Conservation (phyloP, 768 basidiomycete genomes). For the Leucosporidium yakuticum region DNA sequence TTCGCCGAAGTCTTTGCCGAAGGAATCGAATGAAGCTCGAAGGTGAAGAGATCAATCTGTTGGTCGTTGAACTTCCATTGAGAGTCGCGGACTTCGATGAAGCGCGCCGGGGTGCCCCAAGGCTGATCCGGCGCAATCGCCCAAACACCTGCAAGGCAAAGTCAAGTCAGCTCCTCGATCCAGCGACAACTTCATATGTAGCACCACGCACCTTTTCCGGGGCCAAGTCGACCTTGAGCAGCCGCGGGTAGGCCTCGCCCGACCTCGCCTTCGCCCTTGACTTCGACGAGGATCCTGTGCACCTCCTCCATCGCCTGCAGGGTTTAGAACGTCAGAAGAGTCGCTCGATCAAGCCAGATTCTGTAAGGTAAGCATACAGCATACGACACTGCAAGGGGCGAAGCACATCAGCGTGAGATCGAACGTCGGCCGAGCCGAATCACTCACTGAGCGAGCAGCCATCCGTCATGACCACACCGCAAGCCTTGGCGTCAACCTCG, state of each 20-base stretch:
- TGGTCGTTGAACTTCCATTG: slow-evolving; percentile 30
- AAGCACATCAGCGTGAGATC: no score
- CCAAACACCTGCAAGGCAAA: slow-evolving; percentile 20
- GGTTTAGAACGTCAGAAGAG: neutral
- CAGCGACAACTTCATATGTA: no score
- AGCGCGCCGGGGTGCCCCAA: slow-evolving; percentile 1
- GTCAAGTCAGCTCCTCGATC: no score
- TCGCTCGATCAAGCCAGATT: no score
- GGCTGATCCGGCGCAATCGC: neutral
- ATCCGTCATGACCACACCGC: slow-evolving; percentile 25
- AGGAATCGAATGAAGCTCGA: slow-evolving; percentile 24
- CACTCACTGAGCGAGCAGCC: slow-evolving; percentile 16
- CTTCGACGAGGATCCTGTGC: neutral
- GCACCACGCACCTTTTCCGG: slow-evolving; percentile 12
- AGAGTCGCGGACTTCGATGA: slow-evolving; percentile 29
- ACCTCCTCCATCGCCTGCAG: slow-evolving; percentile 10
- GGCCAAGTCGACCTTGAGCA: slow-evolving; percentile 24
- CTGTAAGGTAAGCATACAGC: no score
- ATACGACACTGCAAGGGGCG: no score
- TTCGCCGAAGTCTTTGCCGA: neutral
- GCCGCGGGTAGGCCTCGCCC: slow-evolving; percentile 2
- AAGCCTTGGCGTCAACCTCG: no score
- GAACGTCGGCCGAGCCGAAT: no score
- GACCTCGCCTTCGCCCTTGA: neutral
- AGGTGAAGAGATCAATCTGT: slow-evolving; percentile 4